Base-by-base conservation (phyloP, 352 stramenopile species). In the Phytophthora palmivora region DNA sequence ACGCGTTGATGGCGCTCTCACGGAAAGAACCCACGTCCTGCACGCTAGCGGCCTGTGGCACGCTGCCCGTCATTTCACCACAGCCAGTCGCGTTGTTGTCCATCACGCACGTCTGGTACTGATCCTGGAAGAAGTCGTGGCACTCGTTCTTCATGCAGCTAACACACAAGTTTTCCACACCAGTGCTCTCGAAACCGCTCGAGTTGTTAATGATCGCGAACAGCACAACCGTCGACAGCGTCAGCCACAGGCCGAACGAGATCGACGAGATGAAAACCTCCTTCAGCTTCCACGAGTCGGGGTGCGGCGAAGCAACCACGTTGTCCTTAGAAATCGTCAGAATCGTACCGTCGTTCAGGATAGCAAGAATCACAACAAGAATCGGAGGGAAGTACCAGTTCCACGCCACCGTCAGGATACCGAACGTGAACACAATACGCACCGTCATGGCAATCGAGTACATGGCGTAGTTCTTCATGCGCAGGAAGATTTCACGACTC, bases 401-500 rank as follows among this genome's bases (percentile, higher is more conserved):
- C 63, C 83, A 92, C 51, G 79, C 84, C 24, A 97, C 94, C 28
- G 89, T 93, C 54, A 97, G 52, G 16, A 92, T 86, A 33, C 88
- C 91, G 45, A 97, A 89, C 52, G 82, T 94, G 67, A 96, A 83
- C 43, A 96, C 88, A 41, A 97, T 85, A 74, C 92, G 84, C 10
- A 95, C 73, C 24, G 87, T 96, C 74, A 94, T 94, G 36, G 88
- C 91, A 19, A 97, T 92, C 41, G 88, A 85, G 78, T 97, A 97
- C 70, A 97, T 87, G 30, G 93, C 89, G 73, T 97, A 97, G 58
- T 87, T 89, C 75, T 97, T 97, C 78, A 97, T 95, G 43, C 89
- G 81, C 50, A 90, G 66, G 78, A 97, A 97, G 46, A 97, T 97
- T 54, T 94, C 77, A 54, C 89, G 79, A 34, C 70, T 88, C 75